These are phyloP conservation scores for Wickerhamomyces bovis DNA, from an alignment of 805 yeast genomes.

Conservation along the genomic window DNA sequence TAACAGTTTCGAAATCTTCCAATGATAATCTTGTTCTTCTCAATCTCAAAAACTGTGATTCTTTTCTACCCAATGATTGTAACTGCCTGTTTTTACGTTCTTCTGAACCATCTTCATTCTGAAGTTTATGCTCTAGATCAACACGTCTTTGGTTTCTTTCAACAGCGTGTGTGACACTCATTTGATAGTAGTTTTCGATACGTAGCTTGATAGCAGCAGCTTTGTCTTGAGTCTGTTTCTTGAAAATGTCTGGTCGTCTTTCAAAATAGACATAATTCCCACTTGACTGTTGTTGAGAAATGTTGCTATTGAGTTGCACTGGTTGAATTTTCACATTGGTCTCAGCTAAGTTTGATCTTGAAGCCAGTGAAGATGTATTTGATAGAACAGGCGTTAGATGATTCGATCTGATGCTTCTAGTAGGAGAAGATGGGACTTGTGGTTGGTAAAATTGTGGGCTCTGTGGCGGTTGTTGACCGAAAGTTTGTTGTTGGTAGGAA, in stretches of 20 bases:
- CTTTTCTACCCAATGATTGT: slow-evolving; percentile 81
- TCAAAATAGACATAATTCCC: slow-evolving; percentile 23
- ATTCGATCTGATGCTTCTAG: slow-evolving; percentile 26
- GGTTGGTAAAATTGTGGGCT: slow-evolving; percentile 24
- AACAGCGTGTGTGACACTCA: slow-evolving; percentile 88
- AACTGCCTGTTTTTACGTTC: slow-evolving; percentile 67
- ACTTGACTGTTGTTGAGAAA: slow-evolving; percentile 2
- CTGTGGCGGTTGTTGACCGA: slow-evolving; percentile 21
- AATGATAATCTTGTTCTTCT: slow-evolving; percentile 87
- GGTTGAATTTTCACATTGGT: slow-evolving; percentile 15
- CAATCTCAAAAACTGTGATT: slow-evolving; percentile 80
- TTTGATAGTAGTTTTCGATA: slow-evolving; percentile 83
- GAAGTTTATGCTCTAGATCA: slow-evolving; percentile 75
- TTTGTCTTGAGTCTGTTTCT: slow-evolving; percentile 25
- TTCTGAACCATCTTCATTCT: slow-evolving; percentile 60
- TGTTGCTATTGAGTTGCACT: slow-evolving; percentile 7
- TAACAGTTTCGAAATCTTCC: slow-evolving; percentile 91
- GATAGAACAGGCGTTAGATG: slow-evolving; percentile 20
- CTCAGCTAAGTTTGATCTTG: slow-evolving; percentile 11
- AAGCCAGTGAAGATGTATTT: slow-evolving; percentile 19
- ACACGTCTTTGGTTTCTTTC: slow-evolving; percentile 92
- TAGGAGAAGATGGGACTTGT: slow-evolving; percentile 28
- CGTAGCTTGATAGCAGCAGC: slow-evolving; percentile 58
- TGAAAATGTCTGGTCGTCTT: slow-evolving; percentile 26
- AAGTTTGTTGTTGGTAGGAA: slow-evolving; percentile 4